Base-by-base conservation (phyloP, 106 monocot species). In the Dioscorea alata region DNA sequence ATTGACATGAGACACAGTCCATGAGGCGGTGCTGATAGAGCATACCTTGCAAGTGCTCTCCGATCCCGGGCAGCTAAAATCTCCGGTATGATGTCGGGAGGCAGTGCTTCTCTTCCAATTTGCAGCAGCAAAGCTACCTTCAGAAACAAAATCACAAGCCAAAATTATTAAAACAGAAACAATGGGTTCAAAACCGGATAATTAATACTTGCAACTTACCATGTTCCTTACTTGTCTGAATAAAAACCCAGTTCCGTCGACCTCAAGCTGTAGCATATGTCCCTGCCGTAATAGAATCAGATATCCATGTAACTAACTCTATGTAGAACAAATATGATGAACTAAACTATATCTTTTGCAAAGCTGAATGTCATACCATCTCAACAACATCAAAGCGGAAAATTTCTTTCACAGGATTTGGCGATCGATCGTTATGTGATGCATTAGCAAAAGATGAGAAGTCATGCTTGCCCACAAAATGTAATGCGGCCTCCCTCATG, bases 211-310 rank as follows among this genome's bases (percentile, higher is more conserved):
- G 61, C 19, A 76, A 73, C 32, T 77, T 80, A 88, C 92, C 92
- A 92, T 92, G 80, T 92, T 92, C 33, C 92, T 76, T 34, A 92
- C 92, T 92, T 92, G 92, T 74, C 83, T 74, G 72, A 80, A 88
- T 50, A 92, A 71, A 61, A 92, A 92, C 67, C 92, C 92, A 58
- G 88, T 71, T 23, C 92, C 92, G 72, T 92, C 92, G 51, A 92
- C 83, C 78, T 88, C 92, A 60, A 92, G 81, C 64, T 88, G 85
- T 67, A 92, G 69, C 71, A 88, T 24, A 59, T 69, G 50, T 73
- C 68, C 80, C 92, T 92, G 65, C 19, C 80, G 65, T 49, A 64
- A 53, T 33, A 76, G 56, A 13, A 67, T 32, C 34, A 51, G 2
- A 23, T 48, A 6, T 18, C 33, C 64, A 64, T 33, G 10, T 34